Evolutionary conservation across 1,284 basidiomycete genomes (phyloP).

Genomic region (Melampsora occidentalis): DNA sequence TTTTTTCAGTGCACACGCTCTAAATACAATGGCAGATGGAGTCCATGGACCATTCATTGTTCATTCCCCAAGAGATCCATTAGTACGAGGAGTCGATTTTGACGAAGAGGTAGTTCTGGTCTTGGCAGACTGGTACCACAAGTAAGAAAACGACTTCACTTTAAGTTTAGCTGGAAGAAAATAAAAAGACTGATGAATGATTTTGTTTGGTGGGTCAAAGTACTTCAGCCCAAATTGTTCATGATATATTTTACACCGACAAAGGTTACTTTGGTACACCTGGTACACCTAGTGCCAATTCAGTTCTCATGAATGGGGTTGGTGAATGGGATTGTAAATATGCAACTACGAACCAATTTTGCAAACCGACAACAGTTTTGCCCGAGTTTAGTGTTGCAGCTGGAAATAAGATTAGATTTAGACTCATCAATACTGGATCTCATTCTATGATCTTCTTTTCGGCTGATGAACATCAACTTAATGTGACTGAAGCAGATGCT

Average conservation of each 20-base stretch:
- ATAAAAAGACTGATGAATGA: neutral
- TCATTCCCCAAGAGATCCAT: constrained; percentile 51
- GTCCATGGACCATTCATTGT: constrained; percentile 49
- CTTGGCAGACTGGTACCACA: constrained; percentile 58
- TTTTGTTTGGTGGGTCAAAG: constrained; percentile 40
- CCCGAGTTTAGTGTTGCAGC: constrained; percentile 34
- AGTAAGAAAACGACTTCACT: constrained; percentile 41
- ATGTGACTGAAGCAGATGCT: constrained; percentile 44
- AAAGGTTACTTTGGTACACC: constrained; percentile 49
- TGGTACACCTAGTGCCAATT: constrained; percentile 54
- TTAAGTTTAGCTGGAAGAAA: constrained; percentile 3
- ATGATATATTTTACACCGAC: constrained; percentile 43
- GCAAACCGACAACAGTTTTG: constrained; percentile 11
- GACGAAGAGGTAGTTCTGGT: constrained; percentile 53
- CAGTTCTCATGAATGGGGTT: constrained; percentile 61
- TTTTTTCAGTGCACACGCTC: constrained; percentile 24
- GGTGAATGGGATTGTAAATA: constrained; percentile 40
- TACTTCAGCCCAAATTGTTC: constrained; percentile 40
- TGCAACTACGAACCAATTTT: constrained; percentile 20
- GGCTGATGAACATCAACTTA: constrained; percentile 48
- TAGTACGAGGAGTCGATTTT: constrained; percentile 50
- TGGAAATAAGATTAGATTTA: constrained; percentile 55
- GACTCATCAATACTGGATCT: constrained; percentile 60
- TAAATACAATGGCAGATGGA: constrained; percentile 37
- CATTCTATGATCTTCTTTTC: constrained; percentile 49